These are phyloP conservation scores for Leccinum rimulosum DNA, from an alignment of 768 basidiomycete species.

Conservation along the genomic window DNA sequence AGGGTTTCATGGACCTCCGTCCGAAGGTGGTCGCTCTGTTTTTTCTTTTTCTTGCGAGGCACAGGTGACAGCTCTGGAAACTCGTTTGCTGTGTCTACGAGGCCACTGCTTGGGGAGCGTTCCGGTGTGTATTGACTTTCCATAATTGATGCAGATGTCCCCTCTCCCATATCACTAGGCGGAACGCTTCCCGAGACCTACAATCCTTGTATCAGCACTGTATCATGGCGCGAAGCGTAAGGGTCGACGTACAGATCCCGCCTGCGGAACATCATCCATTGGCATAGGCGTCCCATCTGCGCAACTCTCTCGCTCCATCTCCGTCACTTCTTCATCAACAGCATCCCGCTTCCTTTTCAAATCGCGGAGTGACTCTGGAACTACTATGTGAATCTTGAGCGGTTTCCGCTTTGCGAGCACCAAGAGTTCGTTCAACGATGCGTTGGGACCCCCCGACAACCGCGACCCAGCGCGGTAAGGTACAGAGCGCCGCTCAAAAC, in stretches of 20 bases:
- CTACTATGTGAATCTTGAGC: conserved; percentile 7
- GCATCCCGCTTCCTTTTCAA: conserved; percentile 18
- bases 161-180: neutral
- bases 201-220: neutral
- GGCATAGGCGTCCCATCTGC: too few relatives aligned
- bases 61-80: neutral
- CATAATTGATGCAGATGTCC: neutral
- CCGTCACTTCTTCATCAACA: neutral
- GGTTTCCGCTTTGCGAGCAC: conserved; percentile 15
- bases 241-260: neutral
- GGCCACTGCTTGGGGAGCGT: neutral
- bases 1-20: neutral
- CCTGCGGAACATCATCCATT: neutral
- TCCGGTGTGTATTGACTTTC: neutral
- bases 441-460: conserved; percentile 18
- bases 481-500: neutral
- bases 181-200: neutral
- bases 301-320: neutral
- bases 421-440: conserved; percentile 18
- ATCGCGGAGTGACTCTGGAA: conserved; percentile 5
- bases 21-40: neutral
- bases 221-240: neutral
- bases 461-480: neutral
- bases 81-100: neutral
- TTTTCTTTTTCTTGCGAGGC: conserved; percentile 5